Conservation (phyloP, 2,329 filamentous ascomycete species). For the Curvularia sp. region DNA sequence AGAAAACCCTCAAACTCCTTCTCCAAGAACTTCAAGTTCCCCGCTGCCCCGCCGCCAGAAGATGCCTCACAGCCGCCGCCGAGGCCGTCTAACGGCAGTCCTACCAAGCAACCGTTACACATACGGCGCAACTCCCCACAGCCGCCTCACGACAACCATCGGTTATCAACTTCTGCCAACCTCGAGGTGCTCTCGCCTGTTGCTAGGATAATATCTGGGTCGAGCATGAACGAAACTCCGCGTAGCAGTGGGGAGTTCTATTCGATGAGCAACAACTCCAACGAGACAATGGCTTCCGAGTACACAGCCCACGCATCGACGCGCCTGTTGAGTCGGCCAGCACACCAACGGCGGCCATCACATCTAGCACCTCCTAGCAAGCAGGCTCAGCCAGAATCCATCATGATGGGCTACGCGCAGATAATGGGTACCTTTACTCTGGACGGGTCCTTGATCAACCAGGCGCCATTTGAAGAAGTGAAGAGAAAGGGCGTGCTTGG, state of each 20-base stretch:
- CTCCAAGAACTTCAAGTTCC: constrained; percentile 64
- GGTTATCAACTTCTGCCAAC: constrained; percentile 49
- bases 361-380: constrained; percentile 42
- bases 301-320: constrained; percentile 64
- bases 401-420: constrained; percentile 99
- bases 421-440: constrained; percentile 90
- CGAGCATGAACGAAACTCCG: constrained; percentile 77
- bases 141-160: constrained; percentile 25
- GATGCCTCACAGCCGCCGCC: constrained; percentile 39
- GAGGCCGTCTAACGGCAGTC: constrained; percentile 28
- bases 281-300: constrained; percentile 90
- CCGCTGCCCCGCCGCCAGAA: constrained; percentile 51
- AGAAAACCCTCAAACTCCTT: constrained; percentile 53
- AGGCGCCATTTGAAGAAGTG: constrained; percentile 90
- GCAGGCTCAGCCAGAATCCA: constrained; percentile 68
- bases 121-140: constrained; percentile 34
- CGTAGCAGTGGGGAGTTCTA: constrained; percentile 95
- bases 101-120: constrained; percentile 52
- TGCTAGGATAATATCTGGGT: constrained; percentile 76
- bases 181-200: constrained; percentile 66
- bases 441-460: constrained; percentile 88
- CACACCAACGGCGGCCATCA: constrained; percentile 42
- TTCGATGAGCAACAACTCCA: constrained; percentile 91
- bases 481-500: constrained; percentile 92
- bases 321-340: constrained; percentile 54